phyloP scores from a whole-genome alignment of 345 rosid genomes.

The Rhodamnia argentea region DNA sequence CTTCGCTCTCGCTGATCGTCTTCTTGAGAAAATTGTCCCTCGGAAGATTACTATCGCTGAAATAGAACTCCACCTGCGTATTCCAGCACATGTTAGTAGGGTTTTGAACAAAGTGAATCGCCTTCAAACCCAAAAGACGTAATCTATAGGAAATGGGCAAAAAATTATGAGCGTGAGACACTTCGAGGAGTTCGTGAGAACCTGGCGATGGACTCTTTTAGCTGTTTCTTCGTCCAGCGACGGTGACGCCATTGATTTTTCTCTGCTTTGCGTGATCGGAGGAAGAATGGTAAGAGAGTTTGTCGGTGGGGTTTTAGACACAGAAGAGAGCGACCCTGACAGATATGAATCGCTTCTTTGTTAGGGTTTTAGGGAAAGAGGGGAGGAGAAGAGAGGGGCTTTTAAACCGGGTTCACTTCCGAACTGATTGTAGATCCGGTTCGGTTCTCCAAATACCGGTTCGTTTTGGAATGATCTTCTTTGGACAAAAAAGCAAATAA shows the following conservation, averaged over 20 bases:
- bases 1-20: slow-evolving; percentile 52
- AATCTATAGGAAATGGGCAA: background rate
- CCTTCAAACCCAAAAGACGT: background rate
- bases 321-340: background rate
- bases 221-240: slow-evolving; percentile 50
- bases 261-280: background rate
- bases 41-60: slow-evolving; percentile 90
- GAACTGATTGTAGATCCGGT: background rate
- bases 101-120: background rate
- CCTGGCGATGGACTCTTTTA: slow-evolving; percentile 70
- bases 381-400: background rate
- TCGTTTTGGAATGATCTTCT: background rate
- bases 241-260: slow-evolving; percentile 40
- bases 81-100: background rate
- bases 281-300: background rate
- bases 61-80: slow-evolving; percentile 84
- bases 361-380: background rate
- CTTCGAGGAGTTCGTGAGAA: background rate
- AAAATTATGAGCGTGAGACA: background rate
- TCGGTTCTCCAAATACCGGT: background rate
- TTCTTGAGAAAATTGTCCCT: slow-evolving; percentile 66
- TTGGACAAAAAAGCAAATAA: background rate
- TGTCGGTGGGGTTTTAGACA: background rate
- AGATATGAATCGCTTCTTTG: background rate
- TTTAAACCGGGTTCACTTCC: background rate